Evolutionary conservation across 2,329 filamentous ascomycete genomes (phyloP).

Genomic region (Aureobasidium leucospermi): DNA sequence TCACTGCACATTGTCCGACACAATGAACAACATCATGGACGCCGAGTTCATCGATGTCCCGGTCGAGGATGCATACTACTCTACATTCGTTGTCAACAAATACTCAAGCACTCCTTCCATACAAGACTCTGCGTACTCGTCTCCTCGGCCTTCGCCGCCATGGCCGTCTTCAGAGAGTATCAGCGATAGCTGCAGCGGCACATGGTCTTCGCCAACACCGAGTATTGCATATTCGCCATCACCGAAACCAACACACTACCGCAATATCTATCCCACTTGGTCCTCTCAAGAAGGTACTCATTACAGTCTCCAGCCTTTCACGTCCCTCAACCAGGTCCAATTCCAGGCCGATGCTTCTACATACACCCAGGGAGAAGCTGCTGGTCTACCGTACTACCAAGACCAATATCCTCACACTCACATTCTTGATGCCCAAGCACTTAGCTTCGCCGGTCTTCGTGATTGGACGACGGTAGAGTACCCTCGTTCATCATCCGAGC

Average conservation of each 20-base stretch:
- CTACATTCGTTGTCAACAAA: neutral
- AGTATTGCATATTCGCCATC: conserved; percentile 1
- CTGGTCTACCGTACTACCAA: neutral
- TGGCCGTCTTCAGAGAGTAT: neutral
- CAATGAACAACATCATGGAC: neutral
- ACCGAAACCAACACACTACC: neutral
- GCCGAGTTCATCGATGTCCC: too few species aligned
- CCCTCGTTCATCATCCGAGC: neutral
- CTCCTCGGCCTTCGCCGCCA: neutral
- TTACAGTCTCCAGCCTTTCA: neutral
- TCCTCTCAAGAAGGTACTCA: neutral
- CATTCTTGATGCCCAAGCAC: neutral
- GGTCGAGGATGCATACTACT: neutral
- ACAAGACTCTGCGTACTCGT: conserved; percentile 3
- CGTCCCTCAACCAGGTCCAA: neutral
- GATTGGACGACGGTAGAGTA: neutral
- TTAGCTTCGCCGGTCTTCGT: neutral
- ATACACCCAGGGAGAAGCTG: neutral
- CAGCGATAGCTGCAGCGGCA: conserved; percentile 4
- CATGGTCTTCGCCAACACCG: conserved; percentile 8
- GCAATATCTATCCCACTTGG: neutral
- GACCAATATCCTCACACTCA: neutral
- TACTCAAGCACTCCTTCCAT: neutral
- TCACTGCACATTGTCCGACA: neutral
- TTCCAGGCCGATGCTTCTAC: neutral